These are phyloP conservation scores for Herpetomonas muscarum DNA, from an alignment of 208 protist genomes.

Conservation along the genomic window DNA sequence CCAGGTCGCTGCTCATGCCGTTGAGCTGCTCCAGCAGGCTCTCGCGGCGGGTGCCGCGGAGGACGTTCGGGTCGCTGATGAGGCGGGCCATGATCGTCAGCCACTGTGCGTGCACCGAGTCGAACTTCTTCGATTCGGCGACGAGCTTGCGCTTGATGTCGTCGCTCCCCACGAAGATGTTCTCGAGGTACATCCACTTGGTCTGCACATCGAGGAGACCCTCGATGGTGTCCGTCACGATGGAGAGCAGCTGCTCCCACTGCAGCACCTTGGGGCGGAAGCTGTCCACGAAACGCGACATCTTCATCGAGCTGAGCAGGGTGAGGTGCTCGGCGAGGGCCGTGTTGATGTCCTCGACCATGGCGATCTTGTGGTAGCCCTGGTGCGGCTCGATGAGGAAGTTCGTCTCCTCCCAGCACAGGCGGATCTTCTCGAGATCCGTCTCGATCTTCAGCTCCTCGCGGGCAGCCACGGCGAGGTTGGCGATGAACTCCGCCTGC, in stretches of 20 bases:
- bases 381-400: slow-evolving; percentile 88
- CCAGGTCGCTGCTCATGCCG: slow-evolving; percentile 92
- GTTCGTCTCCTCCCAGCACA: slow-evolving; percentile 86
- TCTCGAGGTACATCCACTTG: slow-evolving; percentile 97
- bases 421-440: slow-evolving; percentile 87
- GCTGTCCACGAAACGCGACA: slow-evolving; percentile 93
- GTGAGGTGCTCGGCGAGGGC: slow-evolving; percentile 93
- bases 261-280: slow-evolving; percentile 93
- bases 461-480: slow-evolving; percentile 90
- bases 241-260: slow-evolving; percentile 95
- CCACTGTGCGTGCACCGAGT: slow-evolving; percentile 95
- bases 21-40: slow-evolving; percentile 92
- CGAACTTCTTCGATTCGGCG: slow-evolving; percentile 94
- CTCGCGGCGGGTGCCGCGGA: slow-evolving; percentile 83
- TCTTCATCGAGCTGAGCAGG: slow-evolving; percentile 94
- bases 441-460: slow-evolving; percentile 96
- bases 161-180: slow-evolving; percentile 96
- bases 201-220: slow-evolving; percentile 90
- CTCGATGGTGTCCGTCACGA: slow-evolving; percentile 94
- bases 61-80: slow-evolving; percentile 86
- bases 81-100: slow-evolving; percentile 84
- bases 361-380: slow-evolving; percentile 89
- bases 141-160: slow-evolving; percentile 98
- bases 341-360: slow-evolving; percentile 93
- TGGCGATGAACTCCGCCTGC: slow-evolving; percentile 92